Evolutionary conservation across 108 stramenopile species (phyloP).

Genomic region (Epithemia pelagica): DNA sequence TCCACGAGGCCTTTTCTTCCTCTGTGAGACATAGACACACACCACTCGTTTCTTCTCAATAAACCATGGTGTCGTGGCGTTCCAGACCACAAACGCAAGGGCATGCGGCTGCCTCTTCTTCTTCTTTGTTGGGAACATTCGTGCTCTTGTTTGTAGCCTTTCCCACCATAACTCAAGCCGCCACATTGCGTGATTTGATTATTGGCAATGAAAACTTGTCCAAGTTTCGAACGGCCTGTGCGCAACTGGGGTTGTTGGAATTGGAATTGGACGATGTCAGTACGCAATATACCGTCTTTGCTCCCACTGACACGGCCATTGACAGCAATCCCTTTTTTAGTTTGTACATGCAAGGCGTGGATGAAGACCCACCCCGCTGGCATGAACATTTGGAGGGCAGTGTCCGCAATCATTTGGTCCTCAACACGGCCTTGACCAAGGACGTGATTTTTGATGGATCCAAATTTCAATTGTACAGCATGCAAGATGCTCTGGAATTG

Average conservation of each 20-base stretch:
- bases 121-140: too few species aligned
- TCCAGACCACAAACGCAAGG: too few species aligned
- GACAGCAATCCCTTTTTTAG: background rate
- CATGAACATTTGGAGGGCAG: background rate
- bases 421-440: background rate
- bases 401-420: constrained; percentile 2
- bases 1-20: too few species aligned
- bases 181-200: constrained; percentile 7
- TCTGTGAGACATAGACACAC: too few species aligned
- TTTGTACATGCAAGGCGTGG: constrained; percentile 1
- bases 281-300: constrained; percentile 11
- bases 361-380: constrained; percentile 6
- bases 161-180: too few species aligned
- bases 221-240: constrained; percentile 3
- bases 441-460: constrained; percentile 9
- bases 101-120: too few species aligned
- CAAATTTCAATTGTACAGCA: background rate
- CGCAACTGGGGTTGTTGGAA: constrained; percentile 1
- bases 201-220: background rate
- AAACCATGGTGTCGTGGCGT: too few species aligned
- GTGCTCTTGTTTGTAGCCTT: too few species aligned
- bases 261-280: background rate
- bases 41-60: too few species aligned
- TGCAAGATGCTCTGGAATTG: constrained; percentile 3
- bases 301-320: constrained; percentile 10